Evolutionary conservation across 768 basidiomycete species (phyloP), one percentile per base, ranked within the genome.

Genomic region (Pleurotus tuber-regium): DNA sequence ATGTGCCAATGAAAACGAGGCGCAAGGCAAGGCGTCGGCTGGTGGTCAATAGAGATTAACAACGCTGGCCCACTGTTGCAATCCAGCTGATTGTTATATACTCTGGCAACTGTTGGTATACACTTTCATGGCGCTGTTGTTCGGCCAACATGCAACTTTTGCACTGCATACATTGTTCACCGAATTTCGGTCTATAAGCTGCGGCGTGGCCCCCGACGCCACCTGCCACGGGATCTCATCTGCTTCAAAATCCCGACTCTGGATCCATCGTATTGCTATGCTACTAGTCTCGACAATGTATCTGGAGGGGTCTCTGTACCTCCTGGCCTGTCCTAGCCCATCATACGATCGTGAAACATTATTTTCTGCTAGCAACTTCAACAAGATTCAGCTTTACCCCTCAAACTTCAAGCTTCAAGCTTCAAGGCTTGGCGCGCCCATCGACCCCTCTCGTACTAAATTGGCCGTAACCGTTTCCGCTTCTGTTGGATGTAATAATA

Each of bases 191-290:
- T 38, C 35, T 16, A n/a, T n/a, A 19, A 38, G 35, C 35, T 38
- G 35, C 35, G 35, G 35, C 35, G 6, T 38, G 35, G 35, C 35
- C n/a, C n/a, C 35, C 35, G 35, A 38, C 35, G n/a, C n/a, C 21
- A 19, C 35, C 35, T 11, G 43, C 25, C 24, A 44, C 43, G 23
- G 24, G 43, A 29, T 44, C 43, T 44, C 43, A 44, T 26, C 25
- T 26, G 25, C n/a, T 25, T 24, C 40, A 23, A 7, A 31, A 31
- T 31, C 30, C 30, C 30, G 30, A 31, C 30, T 31, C 30, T 31
- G 30, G 36, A n/a, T 11, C 19, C 36, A 38, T 21, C 8, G 12
- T n/a, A 44, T 44, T 44, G 43, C 43, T 44, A 44, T 44, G 43
- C 43, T 29, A n/a, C 43, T 44, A 44, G 43, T 29, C 43, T n/a